Base-by-base conservation (phyloP, 2,329 filamentous ascomycete species). In the Purpureocillium takamizusanense region DNA sequence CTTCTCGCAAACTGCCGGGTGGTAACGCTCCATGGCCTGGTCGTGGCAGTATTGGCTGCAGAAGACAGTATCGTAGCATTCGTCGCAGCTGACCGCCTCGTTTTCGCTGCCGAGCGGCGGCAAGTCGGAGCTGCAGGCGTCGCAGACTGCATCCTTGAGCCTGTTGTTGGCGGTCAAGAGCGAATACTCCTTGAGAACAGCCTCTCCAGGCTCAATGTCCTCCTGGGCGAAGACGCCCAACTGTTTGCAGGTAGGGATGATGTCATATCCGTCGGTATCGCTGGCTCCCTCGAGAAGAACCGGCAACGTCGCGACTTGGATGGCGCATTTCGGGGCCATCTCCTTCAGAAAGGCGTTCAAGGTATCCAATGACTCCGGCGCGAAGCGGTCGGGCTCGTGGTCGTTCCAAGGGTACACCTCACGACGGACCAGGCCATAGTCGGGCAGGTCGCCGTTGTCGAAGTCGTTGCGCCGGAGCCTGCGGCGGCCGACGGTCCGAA, bases 121-220 rank as follows among this genome's bases (percentile, higher is more conserved):
- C 6, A 94, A 71, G 17, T 78, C 76, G 7, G 74, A 71, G 51
- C 87, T 87, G 59, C 90, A 97, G 12, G 88, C 88, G 59, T 97
- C 90, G 60, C 90, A 97, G 23, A 90, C 74, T 4, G 83, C 72
- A 45, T 94, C 88, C 55, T 94, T 87, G 11, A 92, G 74, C 23
- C 87, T 80, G 55, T 92, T 92, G 50, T 90, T 92, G 33, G 86
- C 89, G 2, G 89, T 95, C 31, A 98, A 67, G 7, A 95, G 73
- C 8, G 88, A 92, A 43, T 83, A 85, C 55, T 98, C 92, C 35
- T 76, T 68, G 23, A 98, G 72, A 2, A 95, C 78, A 6, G 73
- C 69, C 56, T 94, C 84, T 9, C 84, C 85, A 0, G 87, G 77
- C 1, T 68, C 63, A 29, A 97, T 85, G 47, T 94, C 81, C 46